Evolutionary conservation across 495 filamentous ascomycete species (phyloP), one percentile per base, ranked within the genome.

Genomic region (Aspergillus avenaceus): DNA sequence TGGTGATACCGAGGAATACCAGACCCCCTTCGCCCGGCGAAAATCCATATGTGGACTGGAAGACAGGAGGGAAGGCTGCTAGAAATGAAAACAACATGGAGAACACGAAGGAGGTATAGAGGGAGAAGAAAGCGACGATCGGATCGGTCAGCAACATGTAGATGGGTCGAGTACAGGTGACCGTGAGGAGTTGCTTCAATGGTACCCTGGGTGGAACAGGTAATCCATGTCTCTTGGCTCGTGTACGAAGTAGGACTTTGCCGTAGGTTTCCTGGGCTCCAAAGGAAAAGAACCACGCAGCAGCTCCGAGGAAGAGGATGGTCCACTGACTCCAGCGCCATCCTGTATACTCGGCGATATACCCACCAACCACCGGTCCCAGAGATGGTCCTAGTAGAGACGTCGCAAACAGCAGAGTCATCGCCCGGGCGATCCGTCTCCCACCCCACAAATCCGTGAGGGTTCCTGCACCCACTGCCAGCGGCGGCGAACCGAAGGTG

Each of bases 251-350:
- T 34, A 89, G 74, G n/a, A 76, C 66, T 8, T 78, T 75, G 55
- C 84, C 80, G 61, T 84, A 86, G 0, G 85, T 84, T 62, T 89
- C 85, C 36, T 69, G 64, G 37, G 72, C 70, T 29, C 73, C 54
- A 12, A 78, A 37, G 2, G 66, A 64, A 51, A 76, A 65, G 29
- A 70, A 51, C 13, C 74, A 63, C 16, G 75, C 63, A 25, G 23
- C 14, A 5, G 23, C 28, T 16, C 29, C 42, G 0, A 52, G 5
- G 50, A 83, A 74, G 2, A 80, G 49, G 13, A 75, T 63, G 4
- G 59, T 69, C 78, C 79, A 83, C 56, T 80, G 73, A 4, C 81
- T 82, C 81, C 83, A 86, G 28, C 81, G 75, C 78, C 81, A 87
- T 27, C 65, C 69, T 53, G 80, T 82, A 22, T 77, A 65, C 40